phyloP scores from a whole-genome alignment of 2,329 filamentous ascomycete species.

The Meredithiella fracta region DNA sequence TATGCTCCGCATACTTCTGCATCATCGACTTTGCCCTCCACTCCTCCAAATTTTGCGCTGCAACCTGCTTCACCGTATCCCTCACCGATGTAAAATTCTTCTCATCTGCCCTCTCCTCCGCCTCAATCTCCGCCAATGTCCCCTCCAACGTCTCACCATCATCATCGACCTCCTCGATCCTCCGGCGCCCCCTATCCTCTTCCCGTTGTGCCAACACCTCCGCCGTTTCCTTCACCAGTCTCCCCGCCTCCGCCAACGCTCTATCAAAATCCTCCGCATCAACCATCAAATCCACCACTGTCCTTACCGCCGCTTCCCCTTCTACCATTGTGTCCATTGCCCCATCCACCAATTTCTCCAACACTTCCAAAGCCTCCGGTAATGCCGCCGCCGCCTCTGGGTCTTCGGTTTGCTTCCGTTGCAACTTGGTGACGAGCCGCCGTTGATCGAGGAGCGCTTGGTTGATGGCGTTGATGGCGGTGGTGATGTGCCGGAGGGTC shows the following conservation, averaged over 20 bases:
- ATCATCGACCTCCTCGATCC: not conserved
- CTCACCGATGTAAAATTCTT: not conserved
- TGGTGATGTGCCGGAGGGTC: slow-evolving; percentile 6
- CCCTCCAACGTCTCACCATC: slow-evolving; percentile 3
- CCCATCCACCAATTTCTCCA: slow-evolving; percentile 5
- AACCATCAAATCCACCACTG: slow-evolving; percentile 32
- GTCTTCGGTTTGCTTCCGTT: not conserved
- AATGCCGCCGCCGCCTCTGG: not conserved
- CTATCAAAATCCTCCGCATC: slow-evolving; percentile 33
- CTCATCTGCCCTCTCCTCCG: slow-evolving; percentile 4
- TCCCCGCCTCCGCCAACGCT: slow-evolving; percentile 20
- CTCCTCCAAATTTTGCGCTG: slow-evolving; percentile 14
- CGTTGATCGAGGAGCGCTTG: slow-evolving; percentile 10
- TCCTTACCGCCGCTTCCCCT: slow-evolving; percentile 31
- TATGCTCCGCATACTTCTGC: slow-evolving; percentile 37
- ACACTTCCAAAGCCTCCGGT: not conserved
- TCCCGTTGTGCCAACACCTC: not conserved
- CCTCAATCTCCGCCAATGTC: not conserved
- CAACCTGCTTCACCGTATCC: not conserved
- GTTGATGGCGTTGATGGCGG: slow-evolving; percentile 9
- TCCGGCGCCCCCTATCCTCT: not conserved
- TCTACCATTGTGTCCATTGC: not conserved
- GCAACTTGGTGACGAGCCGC: slow-evolving; percentile 3
- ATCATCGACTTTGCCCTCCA: slow-evolving; percentile 23
- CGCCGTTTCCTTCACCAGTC: not conserved